Percentiles rank a stretch among this genome's conserved stretches.
Conservation (phyloP, 371 early-diverging fungal species). For the Actinomortierella ambigua region DNA sequence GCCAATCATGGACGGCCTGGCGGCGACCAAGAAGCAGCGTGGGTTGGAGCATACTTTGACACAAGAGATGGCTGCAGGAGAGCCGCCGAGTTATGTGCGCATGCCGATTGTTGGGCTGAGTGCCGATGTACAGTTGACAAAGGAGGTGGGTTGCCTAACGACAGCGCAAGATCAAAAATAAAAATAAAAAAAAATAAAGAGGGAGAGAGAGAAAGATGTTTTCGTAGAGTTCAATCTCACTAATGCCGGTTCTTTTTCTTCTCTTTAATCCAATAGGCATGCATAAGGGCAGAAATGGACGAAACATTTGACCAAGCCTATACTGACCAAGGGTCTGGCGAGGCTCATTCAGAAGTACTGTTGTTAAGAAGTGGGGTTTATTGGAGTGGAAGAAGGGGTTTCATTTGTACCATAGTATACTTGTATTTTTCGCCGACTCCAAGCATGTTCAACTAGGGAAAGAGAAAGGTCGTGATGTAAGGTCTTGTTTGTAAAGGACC, state of each 20-base stretch:
- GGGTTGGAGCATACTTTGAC: constrained; percentile 29
- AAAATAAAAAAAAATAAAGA: not conserved
- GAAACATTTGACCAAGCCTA: constrained; percentile 66
- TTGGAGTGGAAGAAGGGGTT: too few relatives aligned
- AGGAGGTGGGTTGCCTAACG: constrained; percentile 26
- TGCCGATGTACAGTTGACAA: constrained; percentile 60
- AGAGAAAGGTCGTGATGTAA: too few relatives aligned
- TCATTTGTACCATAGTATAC: too few relatives aligned
- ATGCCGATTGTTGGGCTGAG: constrained; percentile 63
- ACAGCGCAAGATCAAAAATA: too few relatives aligned
- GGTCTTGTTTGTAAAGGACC: too few relatives aligned
- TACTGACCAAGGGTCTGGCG: constrained; percentile 45
- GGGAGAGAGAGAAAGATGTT: not conserved
- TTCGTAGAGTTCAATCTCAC: not conserved
- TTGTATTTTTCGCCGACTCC: too few relatives aligned
- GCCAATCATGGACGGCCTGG: constrained; percentile 59
- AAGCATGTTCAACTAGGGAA: too few relatives aligned
- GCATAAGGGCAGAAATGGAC: constrained; percentile 62
- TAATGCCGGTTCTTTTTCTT: not conserved
- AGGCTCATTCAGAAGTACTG: constrained; percentile 34
- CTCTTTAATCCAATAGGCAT: constrained; percentile 19
- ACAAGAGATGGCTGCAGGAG: constrained; percentile 13
- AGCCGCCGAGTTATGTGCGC: constrained; percentile 2
- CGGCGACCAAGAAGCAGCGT: constrained; percentile 58
- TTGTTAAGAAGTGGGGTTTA: too few relatives aligned